Evolutionary conservation across 768 basidiomycete species (phyloP), one percentile per base, ranked within the genome.

Genomic region (Russula olivacea): DNA sequence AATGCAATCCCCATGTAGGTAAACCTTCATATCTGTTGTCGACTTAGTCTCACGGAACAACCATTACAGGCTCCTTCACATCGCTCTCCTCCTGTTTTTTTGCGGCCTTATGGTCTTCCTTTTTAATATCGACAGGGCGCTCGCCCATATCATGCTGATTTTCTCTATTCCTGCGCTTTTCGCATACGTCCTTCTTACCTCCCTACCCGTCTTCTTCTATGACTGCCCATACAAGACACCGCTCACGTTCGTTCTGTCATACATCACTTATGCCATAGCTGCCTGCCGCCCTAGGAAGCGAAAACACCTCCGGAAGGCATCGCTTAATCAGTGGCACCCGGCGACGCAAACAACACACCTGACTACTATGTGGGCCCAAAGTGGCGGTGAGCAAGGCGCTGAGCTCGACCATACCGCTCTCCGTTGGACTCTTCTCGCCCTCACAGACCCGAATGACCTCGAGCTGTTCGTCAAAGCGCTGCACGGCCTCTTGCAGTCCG

Each of bases 181-280:
- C 30, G 0, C 60, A 45, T 64, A 64, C 28, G 10, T 36, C 38
- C 30, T 64, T 30, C 58, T 59, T 19, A 64, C 58, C 3, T 34
- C 41, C 48, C 23, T 64, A 14, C 63, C 63, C 10, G 53, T 60
- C 30, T 36, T 64, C 54, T 64, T 43, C 34, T 55, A 60, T 45
- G 54, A 64, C 32, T 64, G 58, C 25, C 63, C 63, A 21, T 60
- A 45, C 48, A 59, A 59, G 32, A 64, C 63, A 1, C 63, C 63
- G 14, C 63, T 64, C 40, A 55, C 63, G 3, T 50, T 55, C 32
- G 9, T 64, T 23, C 34, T 64, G 17, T 63, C 58, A 10, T 63
- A 54, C 38, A 40, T 59, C 52, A 43, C 58, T 7, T 59, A 59
- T 30, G 4, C 4, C 12, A 32, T 53, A 30, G 40, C 56, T 19